A percentile compares a stretch with the other conserved stretches of the same genome.
Conservation (phyloP, 2,329 filamentous ascomycete species). For the Fusarium haematococcum region DNA sequence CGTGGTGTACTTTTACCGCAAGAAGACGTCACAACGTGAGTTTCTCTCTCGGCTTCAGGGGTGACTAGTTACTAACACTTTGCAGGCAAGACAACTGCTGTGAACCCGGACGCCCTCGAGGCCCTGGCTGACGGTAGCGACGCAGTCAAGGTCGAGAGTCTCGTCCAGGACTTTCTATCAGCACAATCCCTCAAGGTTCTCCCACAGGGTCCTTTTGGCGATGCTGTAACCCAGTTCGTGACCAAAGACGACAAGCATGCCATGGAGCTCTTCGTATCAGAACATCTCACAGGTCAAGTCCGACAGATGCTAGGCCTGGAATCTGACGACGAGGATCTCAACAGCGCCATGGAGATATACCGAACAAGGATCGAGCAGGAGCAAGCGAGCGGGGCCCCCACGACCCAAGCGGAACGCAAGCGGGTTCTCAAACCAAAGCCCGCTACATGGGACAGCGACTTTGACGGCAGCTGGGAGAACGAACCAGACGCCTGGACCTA, state of each 20-base stretch:
- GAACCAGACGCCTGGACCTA: conserved; percentile 70
- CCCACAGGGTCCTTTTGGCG: conserved; percentile 91
- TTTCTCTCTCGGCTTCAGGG: not conserved
- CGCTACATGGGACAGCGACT: conserved; percentile 86
- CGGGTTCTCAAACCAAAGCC: conserved; percentile 78
- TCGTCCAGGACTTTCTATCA: conserved; percentile 88
- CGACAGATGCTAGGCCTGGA: conserved; percentile 76
- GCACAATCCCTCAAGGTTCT: conserved; percentile 93
- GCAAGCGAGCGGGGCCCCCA: conserved; percentile 72
- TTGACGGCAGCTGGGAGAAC: conserved; percentile 88
- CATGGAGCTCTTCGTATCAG: conserved; percentile 83
- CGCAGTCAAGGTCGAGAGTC: conserved; percentile 85
- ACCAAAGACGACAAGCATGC: conserved; percentile 95
- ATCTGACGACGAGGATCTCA: conserved; percentile 74
- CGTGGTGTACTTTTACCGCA: conserved; percentile 91
- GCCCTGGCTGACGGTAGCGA: conserved; percentile 65
- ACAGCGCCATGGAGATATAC: conserved; percentile 79
- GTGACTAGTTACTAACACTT: conserved; percentile 10
- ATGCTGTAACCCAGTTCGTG: conserved; percentile 92
- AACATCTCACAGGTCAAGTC: conserved; percentile 77
- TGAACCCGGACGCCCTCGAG: conserved; percentile 72
- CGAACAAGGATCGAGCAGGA: conserved; percentile 76
- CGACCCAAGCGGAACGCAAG: conserved; percentile 54
- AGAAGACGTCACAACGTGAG: conserved; percentile 72
- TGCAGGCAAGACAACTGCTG: conserved; percentile 50